Base-by-base conservation (phyloP, 495 filamentous ascomycete genomes). In the Pyrenopolyporus hunteri region DNA sequence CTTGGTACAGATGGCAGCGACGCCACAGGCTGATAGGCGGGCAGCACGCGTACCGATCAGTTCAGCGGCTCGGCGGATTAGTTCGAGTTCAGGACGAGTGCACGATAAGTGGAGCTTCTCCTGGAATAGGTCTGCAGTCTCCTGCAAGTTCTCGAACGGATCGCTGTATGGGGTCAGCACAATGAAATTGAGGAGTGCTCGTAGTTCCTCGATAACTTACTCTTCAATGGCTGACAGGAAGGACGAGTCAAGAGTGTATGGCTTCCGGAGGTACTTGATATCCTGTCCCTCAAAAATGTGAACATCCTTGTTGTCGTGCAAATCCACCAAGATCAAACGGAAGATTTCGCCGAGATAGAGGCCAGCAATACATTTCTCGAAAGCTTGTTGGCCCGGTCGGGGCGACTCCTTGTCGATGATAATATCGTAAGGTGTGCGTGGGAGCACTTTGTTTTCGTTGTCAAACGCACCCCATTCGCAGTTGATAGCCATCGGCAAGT, bases 381-480 rank as follows among this genome's bases (percentile, higher is more conserved):
- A 98, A 9, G 90, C 84, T 77, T 98, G 93, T 76, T 98, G 93
- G 59, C 92, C 93, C 6, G 93, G 93, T 10, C 93, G 91, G 13
- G 93, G 93, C 5, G 93, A 97, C 69, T 93, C 89, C 59, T 89
- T 87, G 81, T 98, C 93, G 63, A 98, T 89, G 69, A 89, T 85
- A 57, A 89, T 78, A 72, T 98, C 93, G 72, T 87, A 87, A 45
- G 85, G 86, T 17, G 93, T 97, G 26, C 89, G 88, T 11, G 94
- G 95, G 14, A 98, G 87, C 42, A 98, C 89, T 49, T 89, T 80
- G 76, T 93, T 89, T 76, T 98, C 93, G 74, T 97, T 98, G 77
- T 98, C 94, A 71, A 98, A 98, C 45, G 94, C 95, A 43, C 94
- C 94, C 82, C 92, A 98, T 76, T 98, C 94, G 80, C 94, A 98